Percentiles rank a stretch among this genome's conserved stretches.
Evolutionary conservation across 768 basidiomycete genomes (phyloP).

Genomic region (Kwoniella bestiolae): DNA sequence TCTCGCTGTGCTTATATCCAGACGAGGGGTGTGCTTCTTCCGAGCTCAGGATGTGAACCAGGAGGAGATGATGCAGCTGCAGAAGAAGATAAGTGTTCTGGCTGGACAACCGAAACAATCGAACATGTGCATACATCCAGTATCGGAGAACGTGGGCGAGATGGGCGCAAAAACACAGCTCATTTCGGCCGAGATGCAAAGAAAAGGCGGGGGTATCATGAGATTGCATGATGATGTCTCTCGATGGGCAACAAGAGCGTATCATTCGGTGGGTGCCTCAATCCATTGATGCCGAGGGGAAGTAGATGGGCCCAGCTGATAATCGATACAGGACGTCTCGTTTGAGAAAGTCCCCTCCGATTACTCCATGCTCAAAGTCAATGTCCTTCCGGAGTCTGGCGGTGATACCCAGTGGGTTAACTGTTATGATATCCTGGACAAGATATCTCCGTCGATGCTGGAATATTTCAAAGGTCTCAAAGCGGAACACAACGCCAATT

Average conservation of each 20-base stretch:
- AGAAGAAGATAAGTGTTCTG: conserved; percentile 41
- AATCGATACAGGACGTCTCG: conserved; percentile 42
- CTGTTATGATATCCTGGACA: conserved; percentile 53
- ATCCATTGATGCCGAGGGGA: not conserved
- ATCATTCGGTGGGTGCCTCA: conserved; percentile 32
- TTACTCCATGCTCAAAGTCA: conserved; percentile 54
- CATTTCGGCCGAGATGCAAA: conserved; percentile 47
- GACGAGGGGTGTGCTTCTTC: conserved; percentile 58
- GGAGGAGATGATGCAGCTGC: conserved; percentile 50
- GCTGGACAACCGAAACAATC: conserved; percentile 52
- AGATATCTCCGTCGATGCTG: conserved; percentile 49
- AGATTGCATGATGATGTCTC: conserved; percentile 46
- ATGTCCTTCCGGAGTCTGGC: conserved; percentile 52
- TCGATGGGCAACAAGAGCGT: conserved; percentile 43
- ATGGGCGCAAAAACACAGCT: conserved; percentile 44
- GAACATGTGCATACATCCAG: conserved; percentile 52
- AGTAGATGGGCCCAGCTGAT: not conserved
- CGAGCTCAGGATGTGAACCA: conserved; percentile 50
- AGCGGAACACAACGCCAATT: conserved; percentile 55
- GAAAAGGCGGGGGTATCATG: conserved; percentile 44
- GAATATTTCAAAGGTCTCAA: conserved; percentile 54
- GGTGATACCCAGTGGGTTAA: conserved; percentile 56
- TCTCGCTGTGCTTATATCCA: conserved; percentile 62
- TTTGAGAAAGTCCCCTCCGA: conserved; percentile 55
- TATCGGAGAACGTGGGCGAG: conserved; percentile 51